These are phyloP conservation scores for Fusarium anthophilum DNA, from an alignment of 2,329 filamentous ascomycete species.

Conservation along the genomic window DNA sequence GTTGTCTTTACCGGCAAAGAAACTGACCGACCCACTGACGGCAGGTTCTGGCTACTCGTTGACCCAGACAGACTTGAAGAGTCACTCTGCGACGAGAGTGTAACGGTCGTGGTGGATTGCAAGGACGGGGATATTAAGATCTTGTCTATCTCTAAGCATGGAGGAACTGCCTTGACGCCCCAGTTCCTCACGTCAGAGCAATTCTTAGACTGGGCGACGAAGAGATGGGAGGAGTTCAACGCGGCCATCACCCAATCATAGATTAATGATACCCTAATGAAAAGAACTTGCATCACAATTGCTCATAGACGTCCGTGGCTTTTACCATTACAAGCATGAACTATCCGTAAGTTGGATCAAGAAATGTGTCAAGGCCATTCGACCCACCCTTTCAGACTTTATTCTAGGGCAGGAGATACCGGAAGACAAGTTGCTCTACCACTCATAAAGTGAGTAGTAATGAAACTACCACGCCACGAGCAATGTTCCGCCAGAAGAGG, in stretches of 20 bases:
- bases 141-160: constrained; percentile 81
- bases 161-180: constrained; percentile 75
- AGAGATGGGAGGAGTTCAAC: constrained; percentile 50
- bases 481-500: constrained; percentile 41
- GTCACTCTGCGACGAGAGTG: constrained; percentile 79
- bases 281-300: constrained; percentile 4
- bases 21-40: constrained; percentile 55
- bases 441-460: constrained; percentile 60
- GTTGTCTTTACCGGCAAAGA: constrained; percentile 77
- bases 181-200: constrained; percentile 72
- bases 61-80: constrained; percentile 95
- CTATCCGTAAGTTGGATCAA: background rate
- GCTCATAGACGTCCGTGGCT: background rate
- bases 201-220: constrained; percentile 51
- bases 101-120: constrained; percentile 83
- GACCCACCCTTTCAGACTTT: constrained; percentile 81
- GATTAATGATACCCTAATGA: constrained; percentile 42
- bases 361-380: constrained; percentile 78
- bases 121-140: constrained; percentile 64
- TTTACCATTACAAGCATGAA: constrained; percentile 1
- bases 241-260: constrained; percentile 45
- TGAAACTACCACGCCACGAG: constrained; percentile 60
- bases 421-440: constrained; percentile 73
- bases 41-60: constrained; percentile 77
- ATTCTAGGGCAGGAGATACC: constrained; percentile 92